Conservation (phyloP, 805 yeast species). For the Ogataea nitratoaversa region DNA sequence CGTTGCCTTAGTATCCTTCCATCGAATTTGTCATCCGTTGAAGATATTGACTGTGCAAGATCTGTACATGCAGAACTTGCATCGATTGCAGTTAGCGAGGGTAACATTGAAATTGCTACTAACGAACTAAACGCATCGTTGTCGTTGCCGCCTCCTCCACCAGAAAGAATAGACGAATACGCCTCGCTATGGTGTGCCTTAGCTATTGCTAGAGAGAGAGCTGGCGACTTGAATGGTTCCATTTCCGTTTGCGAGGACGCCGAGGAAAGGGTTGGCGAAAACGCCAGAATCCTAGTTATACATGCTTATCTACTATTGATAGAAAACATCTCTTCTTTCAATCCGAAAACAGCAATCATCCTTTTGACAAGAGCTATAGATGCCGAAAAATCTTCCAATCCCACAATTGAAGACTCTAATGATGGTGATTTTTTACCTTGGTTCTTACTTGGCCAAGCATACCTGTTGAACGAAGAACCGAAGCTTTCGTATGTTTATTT, state of each 20-base stretch:
- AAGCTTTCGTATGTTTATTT: conserved; percentile 51
- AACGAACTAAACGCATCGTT: conserved; percentile 48
- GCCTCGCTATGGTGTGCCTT: conserved; percentile 51
- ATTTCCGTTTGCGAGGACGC: conserved; percentile 47
- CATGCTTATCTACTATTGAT: conserved; percentile 47
- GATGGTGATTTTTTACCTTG: conserved; percentile 55
- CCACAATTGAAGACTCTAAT: conserved; percentile 13
- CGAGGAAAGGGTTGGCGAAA: conserved; percentile 39
- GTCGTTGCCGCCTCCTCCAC: conserved; percentile 46
- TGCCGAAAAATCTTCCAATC: conserved; percentile 15
- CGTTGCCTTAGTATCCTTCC: conserved; percentile 42
- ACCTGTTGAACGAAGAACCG: conserved; percentile 42
- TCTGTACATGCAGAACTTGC: conserved; percentile 54
- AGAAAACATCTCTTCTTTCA: conserved; percentile 22
- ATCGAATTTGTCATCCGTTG: conserved; percentile 28
- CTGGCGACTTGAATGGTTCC: conserved; percentile 46
- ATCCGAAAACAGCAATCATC: conserved; percentile 35
- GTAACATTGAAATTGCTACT: conserved; percentile 45
- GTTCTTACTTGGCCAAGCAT: conserved; percentile 51
- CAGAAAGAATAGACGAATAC: conserved; percentile 41
- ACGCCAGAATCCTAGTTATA: conserved; percentile 41
- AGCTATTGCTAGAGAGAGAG: conserved; percentile 47
- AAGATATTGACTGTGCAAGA: conserved; percentile 42
- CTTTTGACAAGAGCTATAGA: conserved; percentile 33
- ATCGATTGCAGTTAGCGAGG: conserved; percentile 47